phyloP scores from a whole-genome alignment of 2,329 filamentous ascomycete genomes.

The Kalmusia sp. region DNA sequence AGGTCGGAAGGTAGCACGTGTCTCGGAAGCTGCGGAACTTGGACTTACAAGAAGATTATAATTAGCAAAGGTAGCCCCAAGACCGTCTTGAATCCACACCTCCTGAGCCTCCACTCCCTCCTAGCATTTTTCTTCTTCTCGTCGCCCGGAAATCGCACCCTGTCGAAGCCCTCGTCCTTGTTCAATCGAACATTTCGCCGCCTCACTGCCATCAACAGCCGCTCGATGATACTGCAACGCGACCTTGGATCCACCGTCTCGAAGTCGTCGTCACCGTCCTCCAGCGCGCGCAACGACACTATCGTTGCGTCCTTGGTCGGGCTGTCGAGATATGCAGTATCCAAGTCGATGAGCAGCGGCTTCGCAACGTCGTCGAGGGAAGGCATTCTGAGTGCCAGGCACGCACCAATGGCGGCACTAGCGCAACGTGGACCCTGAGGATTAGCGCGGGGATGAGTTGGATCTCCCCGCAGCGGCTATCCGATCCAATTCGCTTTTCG shows the following conservation, averaged over 20 bases:
- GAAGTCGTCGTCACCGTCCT: conserved; percentile 34
- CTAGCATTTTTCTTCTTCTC: conserved; percentile 27
- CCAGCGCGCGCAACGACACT: conserved; percentile 28
- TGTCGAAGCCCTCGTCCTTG: conserved; percentile 18
- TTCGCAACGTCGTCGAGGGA: conserved; percentile 23
- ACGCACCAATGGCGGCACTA: conserved; percentile 26
- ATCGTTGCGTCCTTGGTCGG: conserved; percentile 18
- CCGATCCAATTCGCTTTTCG: too few species aligned
- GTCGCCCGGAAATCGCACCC: conserved; percentile 19
- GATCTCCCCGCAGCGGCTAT: neutral
- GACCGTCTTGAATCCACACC: conserved; percentile 24
- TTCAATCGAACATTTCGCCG: conserved; percentile 29
- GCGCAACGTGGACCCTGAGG: conserved; percentile 16
- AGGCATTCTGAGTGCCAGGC: conserved; percentile 27
- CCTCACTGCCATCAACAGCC: conserved; percentile 37
- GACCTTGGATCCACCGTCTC: conserved; percentile 19
- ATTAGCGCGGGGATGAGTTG: neutral
- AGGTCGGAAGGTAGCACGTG: neutral
- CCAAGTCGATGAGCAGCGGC: conserved; percentile 31
- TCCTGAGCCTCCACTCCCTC: conserved; percentile 25
- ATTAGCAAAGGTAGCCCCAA: conserved; percentile 27
- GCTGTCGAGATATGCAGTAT: conserved; percentile 24
- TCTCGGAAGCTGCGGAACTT: conserved; percentile 17
- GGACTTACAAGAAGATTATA: conserved; percentile 43
- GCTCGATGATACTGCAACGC: conserved; percentile 28